Evolutionary conservation across 345 rosid species (phyloP).

Genomic region (Turritis glabra): DNA sequence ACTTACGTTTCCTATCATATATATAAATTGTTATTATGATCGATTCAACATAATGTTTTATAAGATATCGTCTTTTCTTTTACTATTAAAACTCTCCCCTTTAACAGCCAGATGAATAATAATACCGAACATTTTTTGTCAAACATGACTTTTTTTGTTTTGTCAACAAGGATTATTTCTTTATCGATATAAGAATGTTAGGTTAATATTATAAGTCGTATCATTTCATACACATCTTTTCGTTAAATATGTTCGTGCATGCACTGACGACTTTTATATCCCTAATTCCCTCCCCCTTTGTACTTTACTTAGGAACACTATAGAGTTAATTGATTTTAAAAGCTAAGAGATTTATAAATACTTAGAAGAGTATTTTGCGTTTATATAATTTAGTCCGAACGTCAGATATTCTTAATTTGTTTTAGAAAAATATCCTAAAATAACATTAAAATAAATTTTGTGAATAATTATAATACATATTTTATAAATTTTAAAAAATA

Average conservation of each 20-base stretch:
- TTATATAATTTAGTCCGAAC: not conserved
- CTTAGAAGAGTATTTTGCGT: not conserved
- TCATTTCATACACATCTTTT: not conserved
- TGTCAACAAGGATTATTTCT: conserved; percentile 2
- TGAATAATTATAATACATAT: too few relatives aligned
- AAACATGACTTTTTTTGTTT: not conserved
- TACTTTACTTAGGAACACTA: not conserved
- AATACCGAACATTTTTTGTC: not conserved
- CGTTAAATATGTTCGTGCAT: not conserved
- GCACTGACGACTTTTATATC: not conserved
- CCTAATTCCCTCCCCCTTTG: not conserved
- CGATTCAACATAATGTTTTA: not conserved
- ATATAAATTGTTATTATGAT: not conserved
- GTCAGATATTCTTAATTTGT: not conserved
- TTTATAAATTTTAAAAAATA: too few relatives aligned
- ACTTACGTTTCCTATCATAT: conserved; percentile 30
- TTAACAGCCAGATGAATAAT: not conserved
- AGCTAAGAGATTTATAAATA: not conserved
- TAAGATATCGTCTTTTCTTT: not conserved
- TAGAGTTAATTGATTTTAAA: not conserved
- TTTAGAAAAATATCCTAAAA: too few relatives aligned
- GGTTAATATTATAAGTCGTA: not conserved
- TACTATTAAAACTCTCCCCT: not conserved
- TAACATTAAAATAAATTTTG: too few relatives aligned
- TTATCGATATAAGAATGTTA: not conserved